phyloP scores from a whole-genome alignment of 164 flowering plant species.

The Santalum album region DNA sequence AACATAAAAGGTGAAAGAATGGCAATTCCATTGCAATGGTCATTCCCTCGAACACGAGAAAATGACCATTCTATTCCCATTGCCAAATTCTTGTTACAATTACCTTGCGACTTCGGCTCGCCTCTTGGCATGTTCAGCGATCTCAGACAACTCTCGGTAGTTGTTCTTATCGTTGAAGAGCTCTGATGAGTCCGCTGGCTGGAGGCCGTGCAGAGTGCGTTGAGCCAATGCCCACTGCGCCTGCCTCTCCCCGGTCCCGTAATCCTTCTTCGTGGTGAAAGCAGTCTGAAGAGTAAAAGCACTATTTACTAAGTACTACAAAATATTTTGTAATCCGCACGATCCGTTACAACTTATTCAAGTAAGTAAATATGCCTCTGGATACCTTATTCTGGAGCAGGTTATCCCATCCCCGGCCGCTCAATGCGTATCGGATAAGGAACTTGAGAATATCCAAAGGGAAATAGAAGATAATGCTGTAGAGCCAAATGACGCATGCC shows the following conservation, averaged over 20 bases:
- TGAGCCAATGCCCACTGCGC: slow-evolving; percentile 2
- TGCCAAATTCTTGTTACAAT: too few relatives aligned
- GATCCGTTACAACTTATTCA: too few relatives aligned
- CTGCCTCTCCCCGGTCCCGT: neutral
- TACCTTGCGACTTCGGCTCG: slow-evolving; percentile 2
- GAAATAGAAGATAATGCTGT: neutral
- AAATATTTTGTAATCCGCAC: too few relatives aligned
- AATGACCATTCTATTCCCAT: too few relatives aligned
- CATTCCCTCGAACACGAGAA: too few relatives aligned
- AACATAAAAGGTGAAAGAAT: too few relatives aligned
- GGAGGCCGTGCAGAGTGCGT: neutral
- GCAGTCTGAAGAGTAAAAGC: neutral
- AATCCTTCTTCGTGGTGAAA: neutral
- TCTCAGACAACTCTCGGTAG: slow-evolving; percentile 2
- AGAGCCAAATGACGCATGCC: neutral
- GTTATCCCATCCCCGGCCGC: neutral
- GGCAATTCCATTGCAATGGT: too few relatives aligned
- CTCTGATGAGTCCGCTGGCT: neutral
- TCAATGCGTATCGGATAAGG: neutral
- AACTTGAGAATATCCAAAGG: neutral
- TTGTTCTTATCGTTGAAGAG: neutral
- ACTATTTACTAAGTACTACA: too few relatives aligned
- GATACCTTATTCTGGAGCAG: slow-evolving; percentile 1
- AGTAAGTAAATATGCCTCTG: too few relatives aligned
- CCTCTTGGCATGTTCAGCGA: neutral